phyloP scores from a whole-genome alignment of 768 basidiomycete species.

The Coprinellus aureogranulatus region DNA sequence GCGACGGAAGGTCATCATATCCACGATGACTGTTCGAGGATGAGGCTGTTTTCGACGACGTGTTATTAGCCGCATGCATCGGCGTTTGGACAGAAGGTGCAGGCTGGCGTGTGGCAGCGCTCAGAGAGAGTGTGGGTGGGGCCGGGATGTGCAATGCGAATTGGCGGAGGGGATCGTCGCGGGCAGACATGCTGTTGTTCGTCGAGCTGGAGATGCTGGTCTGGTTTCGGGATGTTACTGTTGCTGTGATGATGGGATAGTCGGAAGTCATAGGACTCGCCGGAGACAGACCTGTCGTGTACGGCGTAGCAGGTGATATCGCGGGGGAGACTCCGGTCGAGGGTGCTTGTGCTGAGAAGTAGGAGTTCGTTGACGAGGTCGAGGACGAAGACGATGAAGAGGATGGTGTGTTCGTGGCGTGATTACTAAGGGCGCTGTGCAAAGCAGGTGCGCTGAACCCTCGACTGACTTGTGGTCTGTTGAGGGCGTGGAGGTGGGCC shows the following conservation, averaged over 20 bases:
- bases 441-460: slow-evolving; percentile 8
- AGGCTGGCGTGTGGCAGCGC: slow-evolving; percentile 17
- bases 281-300: slow-evolving; percentile 2
- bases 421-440: neutral
- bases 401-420: slow-evolving; percentile 2
- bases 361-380: slow-evolving; percentile 11
- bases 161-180: slow-evolving; percentile 19
- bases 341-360: slow-evolving; percentile 18
- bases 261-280: slow-evolving; percentile 6
- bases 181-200: slow-evolving; percentile 4
- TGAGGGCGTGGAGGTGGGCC: neutral
- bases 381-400: slow-evolving; percentile 7
- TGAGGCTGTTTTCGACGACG: slow-evolving; percentile 10
- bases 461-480: slow-evolving; percentile 7
- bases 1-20: slow-evolving; percentile 16
- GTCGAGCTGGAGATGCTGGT: slow-evolving; percentile 4
- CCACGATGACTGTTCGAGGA: too few species aligned
- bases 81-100: slow-evolving; percentile 2
- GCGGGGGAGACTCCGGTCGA: slow-evolving; percentile 10
- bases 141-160: slow-evolving; percentile 28
- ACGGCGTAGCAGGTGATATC: slow-evolving; percentile 11
- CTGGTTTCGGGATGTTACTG: slow-evolving; percentile 15
- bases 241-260: slow-evolving; percentile 22
- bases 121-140: slow-evolving; percentile 23
- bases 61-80: slow-evolving; percentile 15